These are phyloP conservation scores for Arachis monticola DNA, from an alignment of 331 rosid species.

Conservation along the genomic window DNA sequence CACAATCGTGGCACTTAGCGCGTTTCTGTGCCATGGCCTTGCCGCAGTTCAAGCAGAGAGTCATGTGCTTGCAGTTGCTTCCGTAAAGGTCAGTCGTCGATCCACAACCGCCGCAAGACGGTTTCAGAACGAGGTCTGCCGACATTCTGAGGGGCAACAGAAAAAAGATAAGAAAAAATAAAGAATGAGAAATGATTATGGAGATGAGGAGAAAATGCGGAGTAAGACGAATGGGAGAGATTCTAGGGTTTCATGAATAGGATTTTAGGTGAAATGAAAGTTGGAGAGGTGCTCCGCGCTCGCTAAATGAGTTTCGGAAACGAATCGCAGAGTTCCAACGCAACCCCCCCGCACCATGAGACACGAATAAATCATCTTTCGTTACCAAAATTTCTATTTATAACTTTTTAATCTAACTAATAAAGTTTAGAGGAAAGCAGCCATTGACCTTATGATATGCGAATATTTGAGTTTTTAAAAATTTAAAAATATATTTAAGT, in stretches of 20 bases:
- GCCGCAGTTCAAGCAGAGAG: constrained; percentile 84
- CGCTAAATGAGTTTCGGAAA: neutral
- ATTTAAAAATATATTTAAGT: too few species aligned
- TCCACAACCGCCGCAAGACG: constrained; percentile 81
- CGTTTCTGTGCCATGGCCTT: constrained; percentile 83
- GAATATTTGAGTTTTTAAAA: too few species aligned
- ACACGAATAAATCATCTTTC: neutral
- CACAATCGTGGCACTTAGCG: constrained; percentile 78
- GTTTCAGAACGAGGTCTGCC: constrained; percentile 64
- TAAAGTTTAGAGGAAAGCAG: too few species aligned
- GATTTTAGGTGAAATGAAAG: neutral
- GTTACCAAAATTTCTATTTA: neutral
- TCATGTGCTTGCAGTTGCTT: constrained; percentile 98
- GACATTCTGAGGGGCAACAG: constrained; percentile 44
- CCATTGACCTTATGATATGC: too few species aligned
- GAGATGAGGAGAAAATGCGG: neutral
- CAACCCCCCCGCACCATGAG: neutral
- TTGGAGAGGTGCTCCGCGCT: neutral
- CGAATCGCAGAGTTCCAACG: constrained; percentile 3
- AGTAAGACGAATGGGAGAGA: neutral
- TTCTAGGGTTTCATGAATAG: constrained; percentile 35
- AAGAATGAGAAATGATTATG: constrained; percentile 3
- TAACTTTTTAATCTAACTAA: too few species aligned
- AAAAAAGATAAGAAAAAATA: neutral
- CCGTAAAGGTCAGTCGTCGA: constrained; percentile 85